Base-by-base conservation (phyloP, 108 stramenopile species). In the Conticribra guillardii region DNA sequence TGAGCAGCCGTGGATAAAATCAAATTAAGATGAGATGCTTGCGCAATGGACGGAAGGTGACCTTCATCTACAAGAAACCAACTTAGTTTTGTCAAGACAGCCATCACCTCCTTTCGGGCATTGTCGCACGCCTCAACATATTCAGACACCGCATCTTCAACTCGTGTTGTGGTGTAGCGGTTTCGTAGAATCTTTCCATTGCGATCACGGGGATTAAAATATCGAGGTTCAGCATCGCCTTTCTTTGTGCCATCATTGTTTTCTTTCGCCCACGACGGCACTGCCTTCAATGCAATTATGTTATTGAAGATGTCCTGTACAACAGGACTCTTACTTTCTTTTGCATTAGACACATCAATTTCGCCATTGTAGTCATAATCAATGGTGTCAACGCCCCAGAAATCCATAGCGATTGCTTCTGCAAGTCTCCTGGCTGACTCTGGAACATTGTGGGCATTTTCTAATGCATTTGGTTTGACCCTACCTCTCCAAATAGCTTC, bases 301-400 rank as follows among this genome's bases (percentile, higher is more conserved):
- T 97, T 97, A 68, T 98, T 95, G 79, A 93, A 85, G 15, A 89
- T 73, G 71, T 97, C 96, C 33, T 89, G 85, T 28, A 85, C 59
- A 52, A 84, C 47, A 4, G 80, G 74, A 17, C 29, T 75, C 33
- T 67, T 87, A 14, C 60, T 80, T 44, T 53, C 65, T 32, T 52
- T 71, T 27, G 84, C 57, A 17, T 37, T 41, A 2, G 55, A 71
- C 22, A 75, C 46, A 50, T 78, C 65, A 49, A 80, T 56, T 22
- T 51, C 51, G 11, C 71, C 64, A 46, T 73, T 44, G 34, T 62
- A 45, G 26, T 64, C 41, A 34, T 41, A 69, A 11, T 28, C 11
- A n/a, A 69, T 52, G 0, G 15, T 29, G 17, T 71, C 62, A 18
- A 75, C 62, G 15, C 82, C 76, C 78, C 85, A 87, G 64, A 89